Base-by-base conservation (phyloP, 2,329 filamentous ascomycete species). In the Rutstroemia sp. region DNA sequence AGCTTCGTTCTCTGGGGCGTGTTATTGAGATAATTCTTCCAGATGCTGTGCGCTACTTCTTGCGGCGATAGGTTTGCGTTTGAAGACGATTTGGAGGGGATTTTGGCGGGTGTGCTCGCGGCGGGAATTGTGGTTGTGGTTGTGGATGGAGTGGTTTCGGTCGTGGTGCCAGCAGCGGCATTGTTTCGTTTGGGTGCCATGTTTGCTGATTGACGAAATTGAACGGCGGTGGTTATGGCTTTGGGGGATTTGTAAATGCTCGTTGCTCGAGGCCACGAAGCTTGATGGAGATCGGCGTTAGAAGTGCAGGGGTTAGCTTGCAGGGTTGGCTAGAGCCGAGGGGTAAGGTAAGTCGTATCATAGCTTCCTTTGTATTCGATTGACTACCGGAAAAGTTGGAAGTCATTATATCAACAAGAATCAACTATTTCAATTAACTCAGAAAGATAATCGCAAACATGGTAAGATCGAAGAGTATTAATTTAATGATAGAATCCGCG, bases 1-100 rank as follows among this genome's bases (percentile, higher is more conserved):
- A 99, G 81, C 80, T 95, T 94, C 49, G 87, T 92, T 61, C 92
- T 85, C 79, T 96, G 92, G 48, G 92, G 85, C 46, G 94, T 99
- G 65, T 84, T 80, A 64, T 86, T 76, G 55, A 86, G 71, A 74
- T 99, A 99, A 73, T 90, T 84, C 65, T 84, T 76, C 80, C 86
- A 87, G 64, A 96, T 79, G 69, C 84, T 85, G 56, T 78, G 66
- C 45, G 85, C 75, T 62, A 95, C 88, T 66, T 86, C 77, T 27
- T 68, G 64, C 1, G 65, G 62, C 8, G 54, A 64, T 51, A 66
- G 65, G 46, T 67, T 62, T 51, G 49, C 54, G 53, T 14, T 27
- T 27, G 50, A 62, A n/a, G 61, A 58, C 41, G 67, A 68, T 51
- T 60, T 52, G 38, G 66, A 61, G 25, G 51, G 49, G 52, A 61